Evolutionary conservation across 2,329 filamentous ascomycete species (phyloP), one percentile per base, ranked within the genome.

Genomic region (Pyricularia sp.): DNA sequence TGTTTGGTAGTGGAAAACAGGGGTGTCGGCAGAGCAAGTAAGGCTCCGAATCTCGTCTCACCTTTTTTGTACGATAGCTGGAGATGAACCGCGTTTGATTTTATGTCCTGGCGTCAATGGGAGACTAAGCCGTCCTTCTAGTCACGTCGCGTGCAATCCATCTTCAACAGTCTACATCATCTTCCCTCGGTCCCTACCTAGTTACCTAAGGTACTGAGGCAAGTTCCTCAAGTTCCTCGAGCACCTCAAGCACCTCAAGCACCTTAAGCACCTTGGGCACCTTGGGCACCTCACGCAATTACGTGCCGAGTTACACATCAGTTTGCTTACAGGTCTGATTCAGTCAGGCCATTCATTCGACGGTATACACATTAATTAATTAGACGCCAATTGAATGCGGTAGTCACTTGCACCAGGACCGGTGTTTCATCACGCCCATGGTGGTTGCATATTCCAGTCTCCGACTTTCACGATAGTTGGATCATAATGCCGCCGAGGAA

Each of bases 401-500:
- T 55, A 55, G 42, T 55, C 42, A 55, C 42, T 55, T 20, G 42
- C 42, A 55, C 42, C 17, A 10, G 6, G 20, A 55, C 6, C 20
- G 11, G 5, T 31, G 61, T 28, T 25, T 25, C 61, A 64, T 64
- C 25, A 28, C 23, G 28, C n/a, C 10, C 3, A 2, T n/a, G 23
- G 61, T 28, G 61, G 23, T 26, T 23, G 61, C 6, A 28, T 28
- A 14, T 28, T 30, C 59, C 25, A 61, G 4, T 63, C 28, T 20
- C 12, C 31, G 59, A 28, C 12, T 63, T 26, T 28, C 11, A 26
- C 14, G 20, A 31, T 23, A 63, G 11, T 17, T 20, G 30, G 30
- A 17, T 33, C 55, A 42, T 17, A n/a, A 68, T 68, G 67, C 67
- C 67, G 59, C 67, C 67, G 20, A 33, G 33, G 23, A 68, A 68